Conservation (phyloP, 2,329 filamentous ascomycete genomes). For the Colletotrichum truncatum region DNA sequence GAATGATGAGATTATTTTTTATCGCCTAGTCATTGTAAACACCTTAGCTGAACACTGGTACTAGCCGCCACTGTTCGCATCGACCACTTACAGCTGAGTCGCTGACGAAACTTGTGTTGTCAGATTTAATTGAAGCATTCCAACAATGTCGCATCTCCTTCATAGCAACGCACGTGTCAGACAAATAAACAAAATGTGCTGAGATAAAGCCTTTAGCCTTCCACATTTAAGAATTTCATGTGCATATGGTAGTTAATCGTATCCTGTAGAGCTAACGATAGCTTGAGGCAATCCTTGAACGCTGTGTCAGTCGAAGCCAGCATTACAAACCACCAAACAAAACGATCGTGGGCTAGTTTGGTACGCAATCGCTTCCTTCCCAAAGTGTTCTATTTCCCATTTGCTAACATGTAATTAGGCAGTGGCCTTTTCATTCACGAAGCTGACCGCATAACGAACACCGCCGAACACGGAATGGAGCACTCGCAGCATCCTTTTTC, state of each 20-base stretch:
- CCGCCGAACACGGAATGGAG: background rate
- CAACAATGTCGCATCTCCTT: background rate
- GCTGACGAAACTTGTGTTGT: background rate
- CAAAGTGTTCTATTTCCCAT: background rate
- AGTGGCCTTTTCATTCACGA: slow-evolving; percentile 2
- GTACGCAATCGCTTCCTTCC: background rate
- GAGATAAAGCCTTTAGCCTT: no score
- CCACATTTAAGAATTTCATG: no score
- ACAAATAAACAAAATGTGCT: background rate
- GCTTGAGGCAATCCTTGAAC: background rate
- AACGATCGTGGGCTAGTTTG: slow-evolving; percentile 12
- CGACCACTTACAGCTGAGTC: no score
- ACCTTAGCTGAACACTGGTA: no score
- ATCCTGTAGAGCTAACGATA: background rate
- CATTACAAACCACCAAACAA: background rate
- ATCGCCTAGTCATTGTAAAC: no score
- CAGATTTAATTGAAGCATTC: slow-evolving; percentile 20
- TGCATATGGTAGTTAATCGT: no score
- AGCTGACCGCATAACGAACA: background rate
- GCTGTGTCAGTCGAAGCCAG: no score
- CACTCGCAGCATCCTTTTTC: background rate
- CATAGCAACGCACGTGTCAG: slow-evolving; percentile 14
- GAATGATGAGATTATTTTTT: no score
- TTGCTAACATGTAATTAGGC: background rate
- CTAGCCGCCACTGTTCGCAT: no score